These are phyloP conservation scores for Gnomoniopsis smithogilvyi DNA, from an alignment of 2,329 filamentous ascomycete species.

Conservation along the genomic window DNA sequence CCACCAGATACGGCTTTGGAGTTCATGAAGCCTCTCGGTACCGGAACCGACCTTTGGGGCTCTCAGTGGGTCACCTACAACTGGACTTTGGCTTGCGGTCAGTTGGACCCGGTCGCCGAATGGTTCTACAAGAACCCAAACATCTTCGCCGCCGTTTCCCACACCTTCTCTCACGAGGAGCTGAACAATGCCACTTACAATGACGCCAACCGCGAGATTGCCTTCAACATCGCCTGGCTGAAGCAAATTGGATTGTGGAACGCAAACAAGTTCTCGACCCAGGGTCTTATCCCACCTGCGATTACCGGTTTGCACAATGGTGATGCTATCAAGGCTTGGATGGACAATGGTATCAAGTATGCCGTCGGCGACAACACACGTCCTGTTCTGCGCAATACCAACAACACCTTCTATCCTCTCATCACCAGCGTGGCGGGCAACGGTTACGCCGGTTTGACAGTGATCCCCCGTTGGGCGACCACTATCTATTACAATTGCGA, in stretches of 20 bases:
- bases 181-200: slow-evolving; percentile 58
- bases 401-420: slow-evolving; percentile 53
- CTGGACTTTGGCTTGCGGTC: slow-evolving; percentile 47
- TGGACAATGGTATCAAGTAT: slow-evolving; percentile 55
- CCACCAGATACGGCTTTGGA: slow-evolving; percentile 43
- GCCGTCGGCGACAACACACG: slow-evolving; percentile 65
- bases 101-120: slow-evolving; percentile 45
- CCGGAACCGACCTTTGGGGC: slow-evolving; percentile 48
- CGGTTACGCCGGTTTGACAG: slow-evolving; percentile 52
- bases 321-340: slow-evolving; percentile 58
- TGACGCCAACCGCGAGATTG: slow-evolving; percentile 54
- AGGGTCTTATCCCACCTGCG: slow-evolving; percentile 59
- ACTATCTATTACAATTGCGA: slow-evolving; percentile 66
- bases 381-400: slow-evolving; percentile 46
- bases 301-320: slow-evolving; percentile 64
- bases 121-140: slow-evolving; percentile 57
- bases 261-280: slow-evolving; percentile 44
- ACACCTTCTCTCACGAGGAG: slow-evolving; percentile 59
- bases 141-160: slow-evolving; percentile 55
- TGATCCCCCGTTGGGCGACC: slow-evolving; percentile 59
- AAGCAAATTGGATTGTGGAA: slow-evolving; percentile 46
- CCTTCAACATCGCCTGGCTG: slow-evolving; percentile 59
- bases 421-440: slow-evolving; percentile 48
- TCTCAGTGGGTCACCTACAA: slow-evolving; percentile 46
- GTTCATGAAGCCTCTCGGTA: slow-evolving; percentile 45